Percentiles rank a stretch among this genome's conserved stretches.
Evolutionary conservation across 768 basidiomycete genomes (phyloP).

Genomic region (Lactarius vividus): DNA sequence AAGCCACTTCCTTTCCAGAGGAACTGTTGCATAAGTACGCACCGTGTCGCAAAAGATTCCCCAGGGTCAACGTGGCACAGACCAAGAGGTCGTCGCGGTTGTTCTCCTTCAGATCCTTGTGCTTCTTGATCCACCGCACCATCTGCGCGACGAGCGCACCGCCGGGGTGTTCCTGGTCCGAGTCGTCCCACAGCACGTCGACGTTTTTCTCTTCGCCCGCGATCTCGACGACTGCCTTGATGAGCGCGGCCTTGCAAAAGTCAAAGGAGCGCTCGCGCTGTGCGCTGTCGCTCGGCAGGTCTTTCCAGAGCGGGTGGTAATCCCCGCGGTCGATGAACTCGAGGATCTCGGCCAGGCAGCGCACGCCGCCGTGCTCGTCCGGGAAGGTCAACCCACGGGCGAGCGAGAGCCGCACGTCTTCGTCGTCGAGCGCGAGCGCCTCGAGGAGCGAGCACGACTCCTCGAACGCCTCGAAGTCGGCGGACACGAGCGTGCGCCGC

Average conservation of each 20-base stretch:
- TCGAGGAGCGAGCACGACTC: slow-evolving; percentile 75
- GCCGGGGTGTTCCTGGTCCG: slow-evolving; percentile 53
- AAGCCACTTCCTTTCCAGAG: slow-evolving; percentile 10
- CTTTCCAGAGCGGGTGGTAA: slow-evolving; percentile 64
- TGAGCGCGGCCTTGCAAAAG: slow-evolving; percentile 80
- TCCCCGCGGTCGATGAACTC: slow-evolving; percentile 72
- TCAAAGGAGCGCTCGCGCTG: slow-evolving; percentile 70
- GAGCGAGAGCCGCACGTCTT: slow-evolving; percentile 68
- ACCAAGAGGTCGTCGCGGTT: slow-evolving; percentile 74
- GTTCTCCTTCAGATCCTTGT: slow-evolving; percentile 41
- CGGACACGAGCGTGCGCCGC: slow-evolving; percentile 47
- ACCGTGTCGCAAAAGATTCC: slow-evolving; percentile 81
- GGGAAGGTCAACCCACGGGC: slow-evolving; percentile 63
- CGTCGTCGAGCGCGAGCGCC: slow-evolving; percentile 73
- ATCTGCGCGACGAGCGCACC: slow-evolving; percentile 70
- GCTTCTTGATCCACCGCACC: slow-evolving; percentile 70
- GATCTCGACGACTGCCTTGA: slow-evolving; percentile 83
- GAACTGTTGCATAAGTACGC: slow-evolving; percentile 14
- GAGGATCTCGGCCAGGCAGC: slow-evolving; percentile 62
- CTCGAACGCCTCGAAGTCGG: slow-evolving; percentile 71
- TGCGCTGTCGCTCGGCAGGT: slow-evolving; percentile 46
- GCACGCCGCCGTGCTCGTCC: slow-evolving; percentile 51
- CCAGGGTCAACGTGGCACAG: slow-evolving; percentile 78
- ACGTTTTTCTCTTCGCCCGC: slow-evolving; percentile 78
- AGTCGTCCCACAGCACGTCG: slow-evolving; percentile 74